These are phyloP conservation scores for Alternaria sp. DNA, from an alignment of 2,329 filamentous ascomycete genomes.

Conservation along the genomic window DNA sequence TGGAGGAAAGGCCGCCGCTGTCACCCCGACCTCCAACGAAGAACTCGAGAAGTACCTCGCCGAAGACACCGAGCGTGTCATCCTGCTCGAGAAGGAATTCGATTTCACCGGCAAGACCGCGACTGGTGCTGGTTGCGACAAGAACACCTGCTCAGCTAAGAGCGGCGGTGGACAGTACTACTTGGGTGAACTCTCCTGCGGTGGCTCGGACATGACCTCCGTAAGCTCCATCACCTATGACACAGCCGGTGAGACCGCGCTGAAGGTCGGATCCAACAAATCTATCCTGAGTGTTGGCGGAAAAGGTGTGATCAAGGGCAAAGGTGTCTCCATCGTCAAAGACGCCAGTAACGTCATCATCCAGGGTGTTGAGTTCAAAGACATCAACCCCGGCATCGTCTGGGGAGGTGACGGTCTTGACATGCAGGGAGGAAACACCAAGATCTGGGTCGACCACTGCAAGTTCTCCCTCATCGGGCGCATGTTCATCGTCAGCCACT, in stretches of 20 bases:
- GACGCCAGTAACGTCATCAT: constrained; percentile 51
- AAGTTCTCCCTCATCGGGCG: constrained; percentile 58
- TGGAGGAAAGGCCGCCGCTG: constrained; percentile 34
- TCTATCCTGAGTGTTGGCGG: constrained; percentile 53
- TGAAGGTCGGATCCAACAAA: constrained; percentile 55
- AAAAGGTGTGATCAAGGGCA: constrained; percentile 54
- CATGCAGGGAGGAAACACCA: constrained; percentile 45
- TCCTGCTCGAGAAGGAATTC: constrained; percentile 34
- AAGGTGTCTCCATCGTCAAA: constrained; percentile 51
- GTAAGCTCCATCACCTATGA: constrained; percentile 48
- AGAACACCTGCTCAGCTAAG: constrained; percentile 26
- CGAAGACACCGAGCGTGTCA: constrained; percentile 32
- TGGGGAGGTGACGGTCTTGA: constrained; percentile 54
- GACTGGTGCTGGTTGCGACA: constrained; percentile 33
- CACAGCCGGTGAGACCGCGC: constrained; percentile 39
- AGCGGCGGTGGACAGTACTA: constrained; percentile 32
- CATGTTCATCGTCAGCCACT: constrained; percentile 55
- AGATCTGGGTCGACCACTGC: constrained; percentile 52
- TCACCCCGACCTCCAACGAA: constrained; percentile 32
- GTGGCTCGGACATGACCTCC: constrained; percentile 24
- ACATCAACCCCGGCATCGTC: constrained; percentile 51
- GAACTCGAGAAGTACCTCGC: constrained; percentile 35
- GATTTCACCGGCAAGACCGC: constrained; percentile 39
- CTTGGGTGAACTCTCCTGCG: constrained; percentile 35
- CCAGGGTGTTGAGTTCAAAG: constrained; percentile 53